These are phyloP conservation scores for Apiosordaria backusii DNA, from an alignment of 495 filamentous ascomycete species.

Conservation along the genomic window DNA sequence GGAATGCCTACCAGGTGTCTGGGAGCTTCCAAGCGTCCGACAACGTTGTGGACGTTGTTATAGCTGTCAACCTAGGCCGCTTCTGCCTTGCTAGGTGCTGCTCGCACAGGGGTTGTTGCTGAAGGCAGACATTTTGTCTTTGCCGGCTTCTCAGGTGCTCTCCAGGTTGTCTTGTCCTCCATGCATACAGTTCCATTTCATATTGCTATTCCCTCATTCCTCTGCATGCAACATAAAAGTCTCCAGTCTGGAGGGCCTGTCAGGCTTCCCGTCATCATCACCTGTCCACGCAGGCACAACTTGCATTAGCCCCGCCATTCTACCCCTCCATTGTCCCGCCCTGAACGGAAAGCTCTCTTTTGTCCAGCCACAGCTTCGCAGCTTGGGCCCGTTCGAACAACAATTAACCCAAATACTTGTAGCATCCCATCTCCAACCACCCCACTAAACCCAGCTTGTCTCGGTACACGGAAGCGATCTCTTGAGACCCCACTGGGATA, in stretches of 20 bases:
- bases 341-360: neutral
- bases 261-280: no score
- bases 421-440: constrained; percentile 20
- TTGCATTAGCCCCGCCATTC: neutral
- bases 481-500: neutral
- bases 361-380: constrained; percentile 9
- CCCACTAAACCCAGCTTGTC: constrained; percentile 13
- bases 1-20: no score
- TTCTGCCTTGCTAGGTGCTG: neutral
- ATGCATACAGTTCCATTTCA: no score
- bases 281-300: neutral
- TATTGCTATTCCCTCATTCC: no score
- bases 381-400: neutral
- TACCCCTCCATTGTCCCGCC: constrained; percentile 21
- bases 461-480: constrained; percentile 4
- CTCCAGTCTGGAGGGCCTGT: neutral
- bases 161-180: no score
- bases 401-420: constrained; percentile 17
- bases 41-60: no score
- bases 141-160: no score
- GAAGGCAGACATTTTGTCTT: neutral
- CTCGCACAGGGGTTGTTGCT: no score
- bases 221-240: neutral
- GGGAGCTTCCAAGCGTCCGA: no score
- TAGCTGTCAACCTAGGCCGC: neutral